Evolutionary conservation across 192 early-diverging fungal genomes (phyloP).

Genomic region (Umbelopsis isabellina): DNA sequence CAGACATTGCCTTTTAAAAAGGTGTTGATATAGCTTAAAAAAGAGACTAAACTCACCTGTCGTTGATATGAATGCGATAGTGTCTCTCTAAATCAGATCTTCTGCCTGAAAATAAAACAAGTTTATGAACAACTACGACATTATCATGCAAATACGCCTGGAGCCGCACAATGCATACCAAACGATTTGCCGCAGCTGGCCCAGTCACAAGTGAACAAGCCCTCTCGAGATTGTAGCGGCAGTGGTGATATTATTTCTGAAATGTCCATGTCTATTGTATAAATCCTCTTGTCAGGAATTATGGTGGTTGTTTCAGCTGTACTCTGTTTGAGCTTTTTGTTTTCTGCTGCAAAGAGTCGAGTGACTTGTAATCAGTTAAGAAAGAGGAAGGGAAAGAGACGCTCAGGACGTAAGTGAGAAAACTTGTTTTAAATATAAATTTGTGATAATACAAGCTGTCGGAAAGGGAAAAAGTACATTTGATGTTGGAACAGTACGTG

Average conservation of each 20-base stretch:
- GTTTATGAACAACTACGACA: neutral
- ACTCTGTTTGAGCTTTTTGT: too few relatives aligned
- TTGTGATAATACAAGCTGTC: too few relatives aligned
- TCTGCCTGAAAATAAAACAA: constrained; percentile 29
- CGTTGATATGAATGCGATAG: constrained; percentile 76
- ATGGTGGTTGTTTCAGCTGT: too few relatives aligned
- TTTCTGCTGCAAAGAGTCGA: too few relatives aligned
- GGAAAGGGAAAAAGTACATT: too few relatives aligned
- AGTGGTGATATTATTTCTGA: constrained; percentile 56
- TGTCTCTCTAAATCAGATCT: constrained; percentile 73
- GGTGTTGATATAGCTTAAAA: neutral
- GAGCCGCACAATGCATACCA: constrained; percentile 40
- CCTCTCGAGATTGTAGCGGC: constrained; percentile 45
- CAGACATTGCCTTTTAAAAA: constrained; percentile 1
- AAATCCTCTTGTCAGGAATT: neutral
- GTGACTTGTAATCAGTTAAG: too few relatives aligned
- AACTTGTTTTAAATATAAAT: too few relatives aligned
- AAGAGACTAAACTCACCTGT: constrained; percentile 46
- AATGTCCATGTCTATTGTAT: constrained; percentile 49
- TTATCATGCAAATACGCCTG: neutral
- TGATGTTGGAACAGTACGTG: too few relatives aligned
- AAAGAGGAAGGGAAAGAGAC: too few relatives aligned
- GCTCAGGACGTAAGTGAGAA: too few relatives aligned
- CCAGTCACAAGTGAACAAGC: constrained; percentile 61
- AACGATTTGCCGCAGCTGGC: constrained; percentile 70